Conservation (phyloP, 192 early-diverging fungal genomes). For the Linderina pennispora region DNA sequence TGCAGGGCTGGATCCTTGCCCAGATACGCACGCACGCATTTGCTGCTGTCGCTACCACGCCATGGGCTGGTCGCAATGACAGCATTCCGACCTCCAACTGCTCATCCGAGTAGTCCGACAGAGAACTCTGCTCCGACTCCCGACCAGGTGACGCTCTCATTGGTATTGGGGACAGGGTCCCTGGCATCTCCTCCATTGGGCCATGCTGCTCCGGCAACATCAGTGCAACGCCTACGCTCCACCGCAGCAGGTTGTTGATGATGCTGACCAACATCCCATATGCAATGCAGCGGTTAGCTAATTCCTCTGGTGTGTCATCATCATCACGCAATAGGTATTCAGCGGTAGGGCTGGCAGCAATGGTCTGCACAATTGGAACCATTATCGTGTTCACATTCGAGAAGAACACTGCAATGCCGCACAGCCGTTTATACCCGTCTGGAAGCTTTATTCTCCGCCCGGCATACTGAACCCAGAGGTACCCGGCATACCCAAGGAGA, state of each 20-base stretch:
- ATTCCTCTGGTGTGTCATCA: slow-evolving; percentile 22
- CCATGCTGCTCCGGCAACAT: slow-evolving; percentile 37
- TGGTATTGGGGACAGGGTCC: too few relatives aligned
- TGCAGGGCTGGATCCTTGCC: slow-evolving; percentile 7
- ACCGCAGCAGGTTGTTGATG: slow-evolving; percentile 68
- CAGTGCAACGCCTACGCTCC: slow-evolving; percentile 63
- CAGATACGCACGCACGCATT: neutral
- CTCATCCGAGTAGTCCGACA: too few relatives aligned
- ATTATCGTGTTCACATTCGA: slow-evolving; percentile 66
- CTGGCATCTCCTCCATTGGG: neutral
- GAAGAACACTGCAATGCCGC: slow-evolving; percentile 57
- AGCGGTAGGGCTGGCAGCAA: slow-evolving; percentile 35
- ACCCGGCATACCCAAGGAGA: slow-evolving; percentile 14
- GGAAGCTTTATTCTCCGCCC: slow-evolving; percentile 28
- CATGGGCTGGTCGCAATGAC: too few relatives aligned
- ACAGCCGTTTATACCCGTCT: slow-evolving; percentile 53
- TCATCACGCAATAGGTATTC: slow-evolving; percentile 33
- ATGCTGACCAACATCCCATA: slow-evolving; percentile 71
- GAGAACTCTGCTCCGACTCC: too few relatives aligned
- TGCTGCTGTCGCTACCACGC: too few relatives aligned
- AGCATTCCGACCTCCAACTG: too few relatives aligned
- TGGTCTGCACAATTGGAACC: slow-evolving; percentile 57
- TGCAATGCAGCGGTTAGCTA: slow-evolving; percentile 56
- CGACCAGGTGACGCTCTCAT: too few relatives aligned
- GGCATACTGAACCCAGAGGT: slow-evolving; percentile 16